Base-by-base conservation (phyloP, 352 stramenopile genomes). In the Phytopythium aichiense region DNA sequence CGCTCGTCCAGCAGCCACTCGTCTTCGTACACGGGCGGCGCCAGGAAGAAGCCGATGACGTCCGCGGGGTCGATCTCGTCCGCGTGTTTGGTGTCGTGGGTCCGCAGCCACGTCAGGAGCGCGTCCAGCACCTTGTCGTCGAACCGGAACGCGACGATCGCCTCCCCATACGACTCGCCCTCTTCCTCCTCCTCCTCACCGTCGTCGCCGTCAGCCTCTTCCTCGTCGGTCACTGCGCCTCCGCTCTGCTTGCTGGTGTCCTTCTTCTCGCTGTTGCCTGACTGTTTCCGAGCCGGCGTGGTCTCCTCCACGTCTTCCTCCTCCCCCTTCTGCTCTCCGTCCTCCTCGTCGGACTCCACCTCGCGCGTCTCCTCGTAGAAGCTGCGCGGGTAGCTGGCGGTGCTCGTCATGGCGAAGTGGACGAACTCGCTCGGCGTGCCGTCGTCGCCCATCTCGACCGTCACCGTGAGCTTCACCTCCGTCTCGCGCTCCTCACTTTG, bases 1-100 rank as follows among this genome's bases (percentile, higher is more conserved):
- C 84, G 84, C 33, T 93, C 81, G 65, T 93, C 84, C 15, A 93
- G 58, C 22, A 79, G 73, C 84, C 84, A 93, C 63, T 93, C 84
- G 59, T 91, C 84, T 57, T 93, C 84, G 51, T 78, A 74, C 38
- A 88, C 69, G 13, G 84, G 84, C 53, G 90, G 58, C 54, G 79
- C 80, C 40, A 90, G 61, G 61, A 91, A 88, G 58, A 91, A 93
- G 25, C 77, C 71, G 15, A 90, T 69, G 55, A 85, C 70, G 48
- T 91, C 78, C 1, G 83, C 71, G 1, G 76, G 73, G 13, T 90
- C 78, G 7, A 89, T 56, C 25, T 86, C 67, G 56, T 88, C 75
- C 4, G 71, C 67, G 13, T 78, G 76, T 33, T 86, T 67, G 58
- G 87, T 71, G 6, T 76, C 67, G 18, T 78, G 77, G 2, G 69